Evolutionary conservation across 768 basidiomycete species (phyloP).

Genomic region (Xerocomus potaroensis): DNA sequence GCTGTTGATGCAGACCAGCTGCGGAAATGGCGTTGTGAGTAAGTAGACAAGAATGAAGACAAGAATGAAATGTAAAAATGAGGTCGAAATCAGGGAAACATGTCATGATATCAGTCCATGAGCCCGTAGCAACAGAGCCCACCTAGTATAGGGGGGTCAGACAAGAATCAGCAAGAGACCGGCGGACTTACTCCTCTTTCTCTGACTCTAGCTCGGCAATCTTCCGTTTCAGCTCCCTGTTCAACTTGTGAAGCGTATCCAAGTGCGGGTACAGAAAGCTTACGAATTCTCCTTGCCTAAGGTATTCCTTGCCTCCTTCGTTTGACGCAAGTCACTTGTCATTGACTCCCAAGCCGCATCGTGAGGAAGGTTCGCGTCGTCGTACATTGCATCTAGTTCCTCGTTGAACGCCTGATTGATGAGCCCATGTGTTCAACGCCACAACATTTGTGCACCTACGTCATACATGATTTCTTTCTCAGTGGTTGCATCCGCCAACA

Average conservation of each 20-base stretch:
- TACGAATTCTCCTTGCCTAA: conserved; percentile 78
- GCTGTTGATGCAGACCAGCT: conserved; percentile 18
- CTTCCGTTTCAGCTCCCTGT: conserved; percentile 64
- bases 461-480: conserved; percentile 95
- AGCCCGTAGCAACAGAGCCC: conserved; percentile 55
- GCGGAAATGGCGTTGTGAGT: conserved; percentile 15
- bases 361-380: conserved; percentile 75
- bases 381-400: conserved; percentile 88
- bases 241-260: conserved; percentile 3
- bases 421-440: background rate
- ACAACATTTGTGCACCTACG: conserved; percentile 40
- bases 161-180: background rate
- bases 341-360: conserved; percentile 82
- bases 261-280: conserved; percentile 26
- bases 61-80: conserved; percentile 18
- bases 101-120: conserved; percentile 41
- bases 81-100: conserved; percentile 18
- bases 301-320: conserved; percentile 75
- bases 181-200: conserved; percentile 65
- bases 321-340: conserved; percentile 62
- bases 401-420: conserved; percentile 80
- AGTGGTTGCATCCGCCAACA: conserved; percentile 69
- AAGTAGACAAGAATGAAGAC: conserved; percentile 19
- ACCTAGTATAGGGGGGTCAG: conserved; percentile 41
- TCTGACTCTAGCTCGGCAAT: conserved; percentile 70